Evolutionary conservation across 2,329 filamentous ascomycete genomes (phyloP).

Genomic region (Botrytis medusae): DNA sequence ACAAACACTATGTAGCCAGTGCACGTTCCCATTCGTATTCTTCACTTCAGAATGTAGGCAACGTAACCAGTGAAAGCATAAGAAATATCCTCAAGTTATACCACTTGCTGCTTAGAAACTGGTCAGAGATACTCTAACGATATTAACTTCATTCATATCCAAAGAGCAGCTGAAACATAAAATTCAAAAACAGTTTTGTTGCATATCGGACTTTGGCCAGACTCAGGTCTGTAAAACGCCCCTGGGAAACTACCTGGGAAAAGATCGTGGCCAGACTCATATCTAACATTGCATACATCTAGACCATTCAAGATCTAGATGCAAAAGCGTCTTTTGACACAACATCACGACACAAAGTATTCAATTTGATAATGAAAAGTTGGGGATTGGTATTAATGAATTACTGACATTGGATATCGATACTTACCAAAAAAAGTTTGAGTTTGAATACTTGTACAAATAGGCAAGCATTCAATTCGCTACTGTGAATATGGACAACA

Average conservation of each 20-base stretch:
- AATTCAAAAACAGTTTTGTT: background rate
- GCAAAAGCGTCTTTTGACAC: background rate
- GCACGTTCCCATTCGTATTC: background rate
- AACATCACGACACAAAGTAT: background rate
- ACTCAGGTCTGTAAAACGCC: background rate
- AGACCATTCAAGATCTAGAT: background rate
- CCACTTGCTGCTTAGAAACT: background rate
- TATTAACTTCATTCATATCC: background rate
- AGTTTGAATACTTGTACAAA: background rate
- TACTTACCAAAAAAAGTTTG: background rate
- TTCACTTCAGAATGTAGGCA: background rate
- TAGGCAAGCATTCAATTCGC: background rate
- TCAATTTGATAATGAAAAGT: background rate
- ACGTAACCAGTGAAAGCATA: background rate
- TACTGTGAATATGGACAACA: background rate
- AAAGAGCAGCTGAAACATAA: background rate
- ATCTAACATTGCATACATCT: background rate
- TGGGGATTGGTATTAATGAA: background rate
- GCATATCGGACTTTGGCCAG: conserved; percentile 6
- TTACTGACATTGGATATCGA: background rate
- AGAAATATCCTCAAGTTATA: background rate
- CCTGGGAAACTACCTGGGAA: background rate
- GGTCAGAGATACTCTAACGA: background rate
- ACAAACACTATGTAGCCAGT: background rate
- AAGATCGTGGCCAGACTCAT: background rate